phyloP scores from a whole-genome alignment of 2,329 filamentous ascomycete genomes.

The Endocalyx cinctus region DNA sequence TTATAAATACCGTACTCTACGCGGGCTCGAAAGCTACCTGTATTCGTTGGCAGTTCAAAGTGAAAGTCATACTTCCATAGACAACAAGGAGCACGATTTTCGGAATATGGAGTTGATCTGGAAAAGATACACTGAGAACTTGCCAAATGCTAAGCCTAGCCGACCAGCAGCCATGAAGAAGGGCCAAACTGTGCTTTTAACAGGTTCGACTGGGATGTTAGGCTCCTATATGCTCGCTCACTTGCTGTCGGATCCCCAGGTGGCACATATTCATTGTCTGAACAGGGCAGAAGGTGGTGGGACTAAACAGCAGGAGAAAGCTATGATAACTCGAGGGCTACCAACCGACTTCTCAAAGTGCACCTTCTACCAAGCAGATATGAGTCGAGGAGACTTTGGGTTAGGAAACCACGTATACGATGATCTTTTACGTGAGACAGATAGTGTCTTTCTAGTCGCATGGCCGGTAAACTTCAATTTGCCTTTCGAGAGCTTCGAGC shows the following conservation, averaged over 20 bases:
- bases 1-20: constrained; percentile 17
- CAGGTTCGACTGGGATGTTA: constrained; percentile 35
- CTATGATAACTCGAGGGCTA: constrained; percentile 6
- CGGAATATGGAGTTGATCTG: constrained; percentile 12
- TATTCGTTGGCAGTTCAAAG: background rate
- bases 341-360: constrained; percentile 5
- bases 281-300: constrained; percentile 11
- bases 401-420: constrained; percentile 5
- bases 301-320: constrained; percentile 6
- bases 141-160: constrained; percentile 14
- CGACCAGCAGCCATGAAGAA: constrained; percentile 19
- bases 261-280: constrained; percentile 12
- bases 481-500: constrained; percentile 26
- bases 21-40: constrained; percentile 18
- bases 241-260: constrained; percentile 21
- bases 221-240: constrained; percentile 35
- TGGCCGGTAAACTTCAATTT: constrained; percentile 36
- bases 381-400: constrained; percentile 7
- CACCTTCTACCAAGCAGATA: constrained; percentile 12
- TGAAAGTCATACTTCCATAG: constrained; percentile 1
- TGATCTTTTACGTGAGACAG: constrained; percentile 2
- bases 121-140: constrained; percentile 25
- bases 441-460: constrained; percentile 28
- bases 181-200: constrained; percentile 30
- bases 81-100: constrained; percentile 7